These are phyloP conservation scores for Lachnellula arida DNA, from an alignment of 2,329 filamentous ascomycete species.

Conservation along the genomic window DNA sequence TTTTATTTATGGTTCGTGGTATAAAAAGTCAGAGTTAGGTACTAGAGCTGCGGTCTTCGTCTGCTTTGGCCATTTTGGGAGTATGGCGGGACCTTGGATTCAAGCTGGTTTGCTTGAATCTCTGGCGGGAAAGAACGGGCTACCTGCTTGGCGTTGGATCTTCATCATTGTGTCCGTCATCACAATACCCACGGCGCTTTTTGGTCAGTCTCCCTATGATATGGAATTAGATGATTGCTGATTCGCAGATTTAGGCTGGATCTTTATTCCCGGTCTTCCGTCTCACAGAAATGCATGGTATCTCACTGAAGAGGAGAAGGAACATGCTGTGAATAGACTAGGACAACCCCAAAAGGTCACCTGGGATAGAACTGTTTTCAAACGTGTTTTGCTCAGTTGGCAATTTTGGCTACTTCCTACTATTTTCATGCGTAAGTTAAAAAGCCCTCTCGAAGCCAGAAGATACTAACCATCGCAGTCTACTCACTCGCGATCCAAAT, in stretches of 20 bases:
- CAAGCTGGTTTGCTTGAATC: slow-evolving; percentile 37
- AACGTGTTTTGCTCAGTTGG: too few relatives aligned
- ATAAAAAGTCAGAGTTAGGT: slow-evolving; percentile 39
- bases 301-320: slow-evolving; percentile 33
- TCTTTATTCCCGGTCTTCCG: slow-evolving; percentile 41
- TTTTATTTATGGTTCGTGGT: slow-evolving; percentile 39
- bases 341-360: slow-evolving; percentile 22
- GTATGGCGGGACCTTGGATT: slow-evolving; percentile 43
- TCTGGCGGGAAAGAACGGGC: too few relatives aligned
- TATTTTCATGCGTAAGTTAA: too few relatives aligned
- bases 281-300: slow-evolving; percentile 39
- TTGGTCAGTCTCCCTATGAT: too few relatives aligned
- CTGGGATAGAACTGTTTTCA: too few relatives aligned
- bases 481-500: slow-evolving; percentile 42
- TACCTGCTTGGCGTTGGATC: too few relatives aligned
- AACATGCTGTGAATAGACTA: slow-evolving; percentile 35
- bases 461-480: slow-evolving; percentile 15
- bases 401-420: too few relatives aligned
- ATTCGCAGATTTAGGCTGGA: slow-evolving; percentile 29
- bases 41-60: slow-evolving; percentile 39
- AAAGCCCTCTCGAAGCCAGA: too few relatives aligned
- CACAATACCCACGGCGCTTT: too few relatives aligned
- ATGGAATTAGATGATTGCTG: too few relatives aligned
- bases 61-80: slow-evolving; percentile 39
- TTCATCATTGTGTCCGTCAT: too few relatives aligned